Evolutionary conservation across 179 eudicot genomes (phyloP).

Genomic region (Corrigiola litoralis): DNA sequence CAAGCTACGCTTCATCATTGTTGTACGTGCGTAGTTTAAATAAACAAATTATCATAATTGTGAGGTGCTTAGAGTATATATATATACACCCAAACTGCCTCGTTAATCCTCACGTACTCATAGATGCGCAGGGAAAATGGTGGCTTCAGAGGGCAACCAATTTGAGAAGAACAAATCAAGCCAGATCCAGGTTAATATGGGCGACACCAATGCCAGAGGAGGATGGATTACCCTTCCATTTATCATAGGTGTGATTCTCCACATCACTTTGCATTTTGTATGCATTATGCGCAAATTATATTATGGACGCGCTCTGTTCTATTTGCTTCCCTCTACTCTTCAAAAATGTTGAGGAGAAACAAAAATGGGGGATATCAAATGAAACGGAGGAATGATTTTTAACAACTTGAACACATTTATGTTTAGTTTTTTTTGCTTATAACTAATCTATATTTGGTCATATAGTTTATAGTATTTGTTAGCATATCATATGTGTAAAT

Average conservation of each 20-base stretch:
- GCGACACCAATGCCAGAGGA: not conserved
- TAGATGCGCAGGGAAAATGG: not conserved
- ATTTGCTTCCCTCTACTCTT: not conserved
- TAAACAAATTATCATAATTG: not conserved
- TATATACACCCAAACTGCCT: not conserved
- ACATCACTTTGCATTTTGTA: not conserved
- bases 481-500: too few relatives aligned
- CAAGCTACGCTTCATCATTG: not conserved
- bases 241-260: conserved; percentile 2
- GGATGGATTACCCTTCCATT: conserved; percentile 23
- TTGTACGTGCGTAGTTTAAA: too few relatives aligned
- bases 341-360: too few relatives aligned
- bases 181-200: not conserved
- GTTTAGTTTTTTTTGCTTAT: too few relatives aligned
- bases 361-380: too few relatives aligned
- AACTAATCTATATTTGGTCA: too few relatives aligned
- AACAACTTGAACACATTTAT: too few relatives aligned
- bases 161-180: not conserved
- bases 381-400: too few relatives aligned
- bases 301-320: too few relatives aligned
- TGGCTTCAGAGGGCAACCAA: not conserved
- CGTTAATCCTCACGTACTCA: not conserved
- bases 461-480: too few relatives aligned
- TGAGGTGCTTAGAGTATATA: not conserved
- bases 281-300: not conserved